A percentile compares a stretch with the other conserved stretches of the same genome.
Evolutionary conservation across 306 rosid genomes (phyloP).

Genomic region (Castanospermum australe): DNA sequence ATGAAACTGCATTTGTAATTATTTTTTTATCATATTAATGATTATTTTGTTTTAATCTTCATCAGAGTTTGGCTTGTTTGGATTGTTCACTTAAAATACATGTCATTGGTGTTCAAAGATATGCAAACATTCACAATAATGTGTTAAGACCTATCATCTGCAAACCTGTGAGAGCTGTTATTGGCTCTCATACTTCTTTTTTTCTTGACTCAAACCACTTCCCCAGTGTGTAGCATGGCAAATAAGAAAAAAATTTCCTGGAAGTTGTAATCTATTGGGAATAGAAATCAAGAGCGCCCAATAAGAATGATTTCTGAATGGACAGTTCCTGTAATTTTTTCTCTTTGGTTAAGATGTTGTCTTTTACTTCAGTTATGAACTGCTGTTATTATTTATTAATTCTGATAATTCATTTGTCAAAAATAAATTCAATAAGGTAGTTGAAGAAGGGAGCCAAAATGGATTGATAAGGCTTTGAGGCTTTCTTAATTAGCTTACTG

Average conservation of each 20-base stretch:
- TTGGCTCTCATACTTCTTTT: neutral
- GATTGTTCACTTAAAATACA: neutral
- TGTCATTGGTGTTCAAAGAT: neutral
- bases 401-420: neutral
- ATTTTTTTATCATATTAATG: neutral
- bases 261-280: conserved; percentile 6
- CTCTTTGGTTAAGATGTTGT: neutral
- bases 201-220: neutral
- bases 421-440: neutral
- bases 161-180: neutral
- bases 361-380: conserved; percentile 14
- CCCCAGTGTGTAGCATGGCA: neutral
- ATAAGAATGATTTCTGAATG: neutral
- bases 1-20: neutral
- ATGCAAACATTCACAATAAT: neutral
- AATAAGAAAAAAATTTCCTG: neutral
- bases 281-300: neutral
- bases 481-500: neutral
- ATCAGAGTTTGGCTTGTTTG: neutral
- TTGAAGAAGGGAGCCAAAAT: neutral
- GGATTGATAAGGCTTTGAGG: conserved; percentile 9
- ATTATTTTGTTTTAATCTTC: neutral
- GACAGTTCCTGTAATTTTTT: conserved; percentile 6
- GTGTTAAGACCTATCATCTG: neutral
- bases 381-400: neutral